Base-by-base conservation (phyloP, 352 stramenopile genomes). In the Phytopythium helicoides region DNA sequence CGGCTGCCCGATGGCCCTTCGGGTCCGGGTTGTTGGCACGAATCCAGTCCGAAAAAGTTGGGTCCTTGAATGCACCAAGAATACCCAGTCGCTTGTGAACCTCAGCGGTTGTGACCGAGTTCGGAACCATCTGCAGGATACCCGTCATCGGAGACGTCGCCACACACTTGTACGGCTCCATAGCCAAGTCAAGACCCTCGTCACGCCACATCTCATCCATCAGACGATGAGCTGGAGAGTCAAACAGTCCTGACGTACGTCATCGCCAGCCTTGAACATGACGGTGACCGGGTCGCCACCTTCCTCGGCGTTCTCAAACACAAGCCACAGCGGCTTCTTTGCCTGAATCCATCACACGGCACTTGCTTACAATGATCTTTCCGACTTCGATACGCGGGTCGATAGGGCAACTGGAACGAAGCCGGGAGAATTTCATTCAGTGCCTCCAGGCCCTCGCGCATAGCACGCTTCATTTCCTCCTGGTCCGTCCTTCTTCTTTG, bases 181-280 rank as follows among this genome's bases (percentile, higher is more conserved):
- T 93, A 18, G 87, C 80, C 37, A 98, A 61, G 60, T 98, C 89
- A 21, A 98, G 59, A 10, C 86, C 89, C 52, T 97, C 85, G 28
- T 94, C 82, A 51, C 89, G 85, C 91, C 92, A 97, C 70, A 98
- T 90, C 45, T 87, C 69, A 51, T 97, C 87, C 90, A 98, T 97
- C 22, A 97, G 50, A 47, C 87, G 81, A 98, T 87, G 38, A 98
- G 47, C 66, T 97, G 88, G 36, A 97, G 71, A 22, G 91, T 97
- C 51, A 98, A 64, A 52, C 96, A 95, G 68, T 98, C 94, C 62
- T 98, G 94, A n/a, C 94, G 88, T 21, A 98, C 77, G 56, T 98
- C 94, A 51, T 98, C 94, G 22, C 94, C 94, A 16, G 85, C 76
- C 77, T 98, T 98, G 64, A 97, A 97, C 58, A 98, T 96, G 6